Evolutionary conservation across 2,329 filamentous ascomycete genomes (phyloP).

Genomic region (Geoglossum cookeanum): DNA sequence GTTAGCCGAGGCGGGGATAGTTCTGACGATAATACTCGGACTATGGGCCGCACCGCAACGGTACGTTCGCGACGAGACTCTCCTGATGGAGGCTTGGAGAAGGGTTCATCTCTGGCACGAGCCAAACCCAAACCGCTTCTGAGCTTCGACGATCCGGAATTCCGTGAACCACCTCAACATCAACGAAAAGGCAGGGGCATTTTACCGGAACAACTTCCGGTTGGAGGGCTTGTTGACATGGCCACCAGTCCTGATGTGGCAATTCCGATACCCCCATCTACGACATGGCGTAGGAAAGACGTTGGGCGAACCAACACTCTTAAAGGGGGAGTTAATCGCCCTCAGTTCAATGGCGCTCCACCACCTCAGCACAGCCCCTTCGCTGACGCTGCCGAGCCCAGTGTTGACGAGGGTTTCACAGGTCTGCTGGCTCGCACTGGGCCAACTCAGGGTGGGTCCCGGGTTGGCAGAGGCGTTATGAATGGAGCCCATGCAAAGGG

Average conservation of each 20-base stretch:
- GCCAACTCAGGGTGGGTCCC: constrained; percentile 10
- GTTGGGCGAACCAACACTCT: constrained; percentile 6
- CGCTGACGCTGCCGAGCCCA: not conserved
- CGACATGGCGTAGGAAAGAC: constrained; percentile 20
- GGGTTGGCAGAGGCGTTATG: constrained; percentile 20
- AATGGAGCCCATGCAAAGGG: constrained; percentile 20
- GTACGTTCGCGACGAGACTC: constrained; percentile 2
- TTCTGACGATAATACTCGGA: not conserved
- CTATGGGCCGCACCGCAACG: not conserved
- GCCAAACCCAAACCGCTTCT: constrained; percentile 4
- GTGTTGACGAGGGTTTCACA: not conserved
- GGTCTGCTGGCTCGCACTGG: not conserved
- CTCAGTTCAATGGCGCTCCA: not conserved
- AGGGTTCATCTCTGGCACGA: not conserved
- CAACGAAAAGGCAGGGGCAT: constrained; percentile 12
- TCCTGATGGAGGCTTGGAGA: not conserved
- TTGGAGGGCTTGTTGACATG: constrained; percentile 19
- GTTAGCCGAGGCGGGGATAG: not conserved
- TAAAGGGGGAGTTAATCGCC: not conserved
- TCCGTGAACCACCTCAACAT: constrained; percentile 4
- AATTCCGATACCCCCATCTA: constrained; percentile 20
- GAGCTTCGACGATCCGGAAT: constrained; percentile 4
- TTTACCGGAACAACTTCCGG: constrained; percentile 7
- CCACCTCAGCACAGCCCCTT: not conserved
- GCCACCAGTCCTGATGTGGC: constrained; percentile 22